Base-by-base conservation (phyloP, 2,329 filamentous ascomycete species). In the Aspergillus puulaauensis region DNA sequence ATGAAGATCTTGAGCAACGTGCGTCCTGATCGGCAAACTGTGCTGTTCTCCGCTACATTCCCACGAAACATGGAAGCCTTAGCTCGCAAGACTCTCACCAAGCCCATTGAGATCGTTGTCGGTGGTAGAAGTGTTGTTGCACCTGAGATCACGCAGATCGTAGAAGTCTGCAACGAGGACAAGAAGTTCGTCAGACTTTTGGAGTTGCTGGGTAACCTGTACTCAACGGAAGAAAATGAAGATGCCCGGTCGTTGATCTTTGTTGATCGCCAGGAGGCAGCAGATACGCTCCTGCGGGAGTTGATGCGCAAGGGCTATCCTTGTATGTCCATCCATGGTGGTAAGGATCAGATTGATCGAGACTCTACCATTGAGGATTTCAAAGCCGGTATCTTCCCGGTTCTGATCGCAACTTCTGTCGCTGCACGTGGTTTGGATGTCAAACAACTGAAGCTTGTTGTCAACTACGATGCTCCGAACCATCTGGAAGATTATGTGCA, bases 401-500 rank as follows among this genome's bases (percentile, higher is more conserved):
- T 99, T 56, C 81, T 99, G 70, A 89, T 98, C 69, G 95, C 95
- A 11, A 99, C 95, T 0, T 97, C 93, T 11, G 91, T 99, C 58
- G 95, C 95, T 40, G 95, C 95, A 51, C 90, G 95, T 74, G 95
- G 95, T 60, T 81, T 99, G 41, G 95, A 99, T 73, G 93, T 99
- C 45, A 96, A 97, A 76, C 91, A 96, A 72, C 82, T 99, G 35
- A 97, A 96, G 74, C 83, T 98, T 33, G 95, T 99, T 8, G 88
- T 99, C 77, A 98, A 98, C 76, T 97, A 91, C 71, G 93, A 97
- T 70, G 90, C 89, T 1, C 93, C 93, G 1, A 96, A 96, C 68
- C 93, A 98, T 76, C 77, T 96, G 61, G 95, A 99, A 76, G 95
- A 98, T 70, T 98, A 98, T 69, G 93, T 98, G 41, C 95, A 97